These are phyloP conservation scores for Choricystis sp. DNA, from an alignment of 139 green algal species.

Conservation along the genomic window DNA sequence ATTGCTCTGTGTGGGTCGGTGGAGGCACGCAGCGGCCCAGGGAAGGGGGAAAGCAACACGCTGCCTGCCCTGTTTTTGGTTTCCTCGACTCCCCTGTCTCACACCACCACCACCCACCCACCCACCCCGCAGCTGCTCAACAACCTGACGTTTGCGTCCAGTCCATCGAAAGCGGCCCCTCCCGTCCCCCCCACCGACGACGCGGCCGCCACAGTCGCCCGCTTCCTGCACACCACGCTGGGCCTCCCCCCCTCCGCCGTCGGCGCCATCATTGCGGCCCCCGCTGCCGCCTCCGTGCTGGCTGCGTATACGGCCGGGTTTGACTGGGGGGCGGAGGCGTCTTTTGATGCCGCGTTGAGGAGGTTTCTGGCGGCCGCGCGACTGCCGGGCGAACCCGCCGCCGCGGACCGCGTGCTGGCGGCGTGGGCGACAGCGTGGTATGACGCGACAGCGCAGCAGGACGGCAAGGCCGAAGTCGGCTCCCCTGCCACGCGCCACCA, in stretches of 20 bases:
- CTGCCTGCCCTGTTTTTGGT: no score
- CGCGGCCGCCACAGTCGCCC: constrained; percentile 23
- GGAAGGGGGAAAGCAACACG: no score
- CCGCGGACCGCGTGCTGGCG: constrained; percentile 38
- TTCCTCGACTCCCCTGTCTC: no score
- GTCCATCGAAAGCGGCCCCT: no score
- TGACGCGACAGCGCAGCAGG: no score
- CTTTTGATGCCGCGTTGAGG: constrained; percentile 33
- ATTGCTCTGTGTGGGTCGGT: no score
- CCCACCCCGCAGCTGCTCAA: no score
- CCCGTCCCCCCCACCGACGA: not conserved
- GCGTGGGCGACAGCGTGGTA: constrained; percentile 14
- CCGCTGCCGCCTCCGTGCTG: not conserved
- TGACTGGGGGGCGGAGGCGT: constrained; percentile 8
- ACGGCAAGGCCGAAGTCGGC: no score
- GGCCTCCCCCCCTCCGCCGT: constrained; percentile 7
- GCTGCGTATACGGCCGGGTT: not conserved
- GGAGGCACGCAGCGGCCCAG: no score
- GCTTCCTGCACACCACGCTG: constrained; percentile 20
- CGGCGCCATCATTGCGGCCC: constrained; percentile 38
- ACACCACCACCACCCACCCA: no score
- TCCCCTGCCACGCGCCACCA: not conserved
- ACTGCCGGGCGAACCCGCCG: constrained; percentile 43
- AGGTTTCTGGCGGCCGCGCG: constrained; percentile 33
- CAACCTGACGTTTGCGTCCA: no score